These are phyloP conservation scores for Pseudonectria buxi DNA, from an alignment of 2,329 filamentous ascomycete genomes.

Conservation along the genomic window DNA sequence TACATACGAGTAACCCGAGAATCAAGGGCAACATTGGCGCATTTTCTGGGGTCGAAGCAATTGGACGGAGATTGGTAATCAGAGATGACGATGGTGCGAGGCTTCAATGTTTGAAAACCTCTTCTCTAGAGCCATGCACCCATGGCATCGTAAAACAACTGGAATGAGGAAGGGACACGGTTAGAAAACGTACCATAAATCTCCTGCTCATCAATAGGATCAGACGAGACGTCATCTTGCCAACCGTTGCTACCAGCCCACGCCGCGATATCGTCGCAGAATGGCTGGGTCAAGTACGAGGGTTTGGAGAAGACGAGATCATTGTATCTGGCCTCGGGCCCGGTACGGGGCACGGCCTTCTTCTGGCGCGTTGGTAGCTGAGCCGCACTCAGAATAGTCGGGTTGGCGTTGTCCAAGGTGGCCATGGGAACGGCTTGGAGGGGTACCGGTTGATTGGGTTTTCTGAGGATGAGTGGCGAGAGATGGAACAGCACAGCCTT, in stretches of 20 bases:
- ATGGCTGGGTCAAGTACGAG: constrained; percentile 35
- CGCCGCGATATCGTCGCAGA: constrained; percentile 29
- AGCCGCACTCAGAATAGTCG: constrained; percentile 79
- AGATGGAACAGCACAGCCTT: constrained; percentile 1
- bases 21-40: too few relatives aligned
- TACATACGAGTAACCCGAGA: too few relatives aligned
- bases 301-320: constrained; percentile 40
- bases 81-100: too few relatives aligned
- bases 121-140: too few relatives aligned
- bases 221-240: constrained; percentile 56
- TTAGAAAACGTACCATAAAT: constrained; percentile 66
- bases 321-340: constrained; percentile 41
- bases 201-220: constrained; percentile 94
- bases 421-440: constrained; percentile 14
- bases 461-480: background rate
- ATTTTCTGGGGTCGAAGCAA: too few relatives aligned
- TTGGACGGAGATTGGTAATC: too few relatives aligned
- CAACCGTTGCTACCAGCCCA: constrained; percentile 32
- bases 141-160: too few relatives aligned
- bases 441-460: constrained; percentile 4
- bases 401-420: constrained; percentile 72
- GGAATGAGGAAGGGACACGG: too few relatives aligned
- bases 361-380: constrained; percentile 76
- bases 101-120: too few relatives aligned
- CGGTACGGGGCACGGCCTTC: constrained; percentile 39